Evolutionary conservation across 805 yeast genomes (phyloP).

Genomic region (Tetrapisispora iriomotensis): DNA sequence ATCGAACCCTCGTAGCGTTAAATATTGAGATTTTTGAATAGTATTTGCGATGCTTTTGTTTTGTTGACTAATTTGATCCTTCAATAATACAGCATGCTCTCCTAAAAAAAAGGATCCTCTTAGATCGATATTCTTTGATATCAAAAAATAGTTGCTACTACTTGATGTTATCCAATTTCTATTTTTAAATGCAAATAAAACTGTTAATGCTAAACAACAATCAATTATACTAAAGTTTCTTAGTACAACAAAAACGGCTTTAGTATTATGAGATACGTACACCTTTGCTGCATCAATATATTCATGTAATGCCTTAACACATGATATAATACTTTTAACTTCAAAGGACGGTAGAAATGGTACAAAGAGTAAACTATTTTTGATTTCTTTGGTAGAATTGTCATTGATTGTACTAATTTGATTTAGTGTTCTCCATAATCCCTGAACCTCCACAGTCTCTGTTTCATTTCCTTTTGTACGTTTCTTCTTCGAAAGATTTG

Average conservation of each 20-base stretch:
- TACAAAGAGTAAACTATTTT: conserved; percentile 14
- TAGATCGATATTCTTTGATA: conserved; percentile 9
- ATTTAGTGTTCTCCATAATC: conserved; percentile 20
- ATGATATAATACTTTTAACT: conserved; percentile 3
- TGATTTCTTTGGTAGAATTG: conserved; percentile 7
- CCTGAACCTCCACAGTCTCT: conserved; percentile 13
- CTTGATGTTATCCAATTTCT: conserved; percentile 8
- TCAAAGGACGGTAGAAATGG: conserved; percentile 3
- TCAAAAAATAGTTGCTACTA: conserved; percentile 7
- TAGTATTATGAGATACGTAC: conserved; percentile 2
- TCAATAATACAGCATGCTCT: conserved; percentile 5
- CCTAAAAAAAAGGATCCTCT: conserved; percentile 15
- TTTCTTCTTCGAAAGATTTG: background rate
- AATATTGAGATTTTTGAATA: background rate
- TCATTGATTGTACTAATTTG: conserved; percentile 9
- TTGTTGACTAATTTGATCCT: background rate
- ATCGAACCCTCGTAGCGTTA: conserved; percentile 8
- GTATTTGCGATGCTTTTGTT: background rate
- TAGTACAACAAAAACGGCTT: conserved; percentile 6
- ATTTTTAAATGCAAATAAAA: conserved; percentile 11
- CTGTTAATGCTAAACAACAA: conserved; percentile 14
- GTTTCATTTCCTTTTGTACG: background rate
- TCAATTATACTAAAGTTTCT: conserved; percentile 15
- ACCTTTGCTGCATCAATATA: conserved; percentile 12
- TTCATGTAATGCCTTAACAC: conserved; percentile 11